Conservation (phyloP, 2,329 filamentous ascomycete genomes). For the Sarocladiaceae sp. region DNA sequence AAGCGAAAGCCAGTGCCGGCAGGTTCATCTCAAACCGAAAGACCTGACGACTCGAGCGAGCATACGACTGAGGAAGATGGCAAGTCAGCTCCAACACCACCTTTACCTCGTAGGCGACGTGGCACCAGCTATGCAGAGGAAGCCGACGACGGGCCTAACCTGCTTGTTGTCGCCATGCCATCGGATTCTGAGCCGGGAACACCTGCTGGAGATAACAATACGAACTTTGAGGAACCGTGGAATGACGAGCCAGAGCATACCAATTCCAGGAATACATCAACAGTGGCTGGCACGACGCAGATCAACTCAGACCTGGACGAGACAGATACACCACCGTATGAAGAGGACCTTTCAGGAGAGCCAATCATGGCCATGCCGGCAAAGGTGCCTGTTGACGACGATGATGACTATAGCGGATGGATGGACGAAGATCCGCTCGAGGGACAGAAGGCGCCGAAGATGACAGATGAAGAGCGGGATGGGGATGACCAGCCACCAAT, state of each 20-base stretch:
- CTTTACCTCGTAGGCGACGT: conserved; percentile 42
- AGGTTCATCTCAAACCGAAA: conserved; percentile 12
- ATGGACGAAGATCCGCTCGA: conserved; percentile 17
- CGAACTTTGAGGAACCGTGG: conserved; percentile 9
- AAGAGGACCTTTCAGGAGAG: background rate
- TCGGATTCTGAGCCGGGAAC: conserved; percentile 56
- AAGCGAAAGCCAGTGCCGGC: conserved; percentile 61
- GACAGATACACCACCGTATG: background rate
- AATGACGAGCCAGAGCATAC: background rate
- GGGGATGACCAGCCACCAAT: conserved; percentile 2
- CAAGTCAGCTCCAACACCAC: conserved; percentile 29
- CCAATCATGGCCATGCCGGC: conserved; percentile 15
- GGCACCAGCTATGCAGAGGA: conserved; percentile 30
- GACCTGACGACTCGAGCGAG: conserved; percentile 22
- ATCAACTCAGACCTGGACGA: background rate
- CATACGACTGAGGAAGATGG: conserved; percentile 20
- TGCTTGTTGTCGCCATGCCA: conserved; percentile 64
- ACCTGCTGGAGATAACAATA: conserved; percentile 35
- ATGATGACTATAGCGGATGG: conserved; percentile 24
- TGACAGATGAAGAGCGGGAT: background rate
- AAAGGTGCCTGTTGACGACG: conserved; percentile 15
- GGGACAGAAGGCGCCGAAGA: background rate
- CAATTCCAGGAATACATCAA: background rate
- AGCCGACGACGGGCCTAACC: conserved; percentile 29
- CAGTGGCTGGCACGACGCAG: background rate